Evolutionary conservation across 768 basidiomycete genomes (phyloP), one percentile per base, ranked within the genome.

Genomic region (Suillus tomentosus): DNA sequence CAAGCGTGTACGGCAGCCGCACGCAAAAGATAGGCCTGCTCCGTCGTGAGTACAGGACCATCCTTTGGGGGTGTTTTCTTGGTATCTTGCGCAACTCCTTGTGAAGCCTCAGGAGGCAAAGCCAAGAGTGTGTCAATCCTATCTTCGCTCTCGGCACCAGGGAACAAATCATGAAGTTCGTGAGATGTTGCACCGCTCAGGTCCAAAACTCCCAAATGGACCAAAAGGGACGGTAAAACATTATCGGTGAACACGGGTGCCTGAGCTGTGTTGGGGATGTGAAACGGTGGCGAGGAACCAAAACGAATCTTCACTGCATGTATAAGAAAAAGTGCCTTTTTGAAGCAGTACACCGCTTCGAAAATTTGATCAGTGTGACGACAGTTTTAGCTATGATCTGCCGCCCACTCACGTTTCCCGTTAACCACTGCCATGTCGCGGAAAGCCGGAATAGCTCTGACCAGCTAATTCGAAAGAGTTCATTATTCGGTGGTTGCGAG

Each of bases 311-410:
- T 77, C 59, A 95, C 76, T 31, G 86, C 87, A 66, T 92, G 86
- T 60, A 94, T 79, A 60, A 95, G 83, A 75, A 94, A 93, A 39
- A 96, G 79, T 2, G 91, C 93, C 72, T 95, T 96, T 76, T 94
- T 95, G 83, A 94, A 93, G 71, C 92, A 86, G 76, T 93, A 95
- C 27, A 94, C 81, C n/a, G 85, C 92, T 94, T 42, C 62, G 54
- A 27, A 50, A 27, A 39, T 58, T 31, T 17, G 43, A 37, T 55
- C 39, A 57, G 54, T 58, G 4, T 63, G 57, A 43, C 24, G 15
- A 27, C 39, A 66, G 54, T 50, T 56, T 27, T 47, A 36, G 24
- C n/a, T 43, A 58, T 50, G 45, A 63, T 60, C 43, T n/a, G 64
- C 69, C 56, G 65, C 61, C 58, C 37, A 71, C 76, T 67, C 61